Percentiles rank a stretch among this genome's conserved stretches.
phyloP scores from a whole-genome alignment of 495 filamentous ascomycete genomes.

The Penicillium egyptiacum region DNA sequence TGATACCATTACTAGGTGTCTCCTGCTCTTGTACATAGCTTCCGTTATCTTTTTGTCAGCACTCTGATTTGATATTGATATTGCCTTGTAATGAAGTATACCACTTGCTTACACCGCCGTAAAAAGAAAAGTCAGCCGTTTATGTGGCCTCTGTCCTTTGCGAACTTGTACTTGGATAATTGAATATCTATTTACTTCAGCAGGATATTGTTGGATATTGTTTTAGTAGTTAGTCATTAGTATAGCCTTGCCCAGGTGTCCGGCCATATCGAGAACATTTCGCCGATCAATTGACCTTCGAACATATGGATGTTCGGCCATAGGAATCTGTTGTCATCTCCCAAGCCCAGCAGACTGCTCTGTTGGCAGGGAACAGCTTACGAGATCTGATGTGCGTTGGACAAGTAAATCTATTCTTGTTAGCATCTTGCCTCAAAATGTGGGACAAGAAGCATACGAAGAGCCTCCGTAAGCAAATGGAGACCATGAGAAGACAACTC shows the following conservation, averaged over 20 bases:
- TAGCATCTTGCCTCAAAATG: too few species aligned
- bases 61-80: neutral
- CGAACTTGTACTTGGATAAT: neutral
- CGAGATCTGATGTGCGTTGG: too few species aligned
- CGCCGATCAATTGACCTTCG: neutral
- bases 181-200: too few species aligned
- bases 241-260: too few species aligned
- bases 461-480: too few species aligned
- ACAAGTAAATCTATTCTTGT: too few species aligned
- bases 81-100: neutral
- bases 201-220: too few species aligned
- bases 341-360: neutral
- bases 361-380: too few species aligned
- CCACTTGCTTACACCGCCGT: neutral
- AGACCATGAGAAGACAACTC: too few species aligned
- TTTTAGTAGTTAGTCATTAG: too few species aligned
- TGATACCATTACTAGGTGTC: neutral
- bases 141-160: neutral
- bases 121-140: neutral
- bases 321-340: neutral
- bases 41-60: neutral
- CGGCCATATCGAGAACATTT: too few species aligned
- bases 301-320: neutral
- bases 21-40: conserved; percentile 1
- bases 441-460: too few species aligned